Conservation (phyloP, 345 rosid genomes). For the Durio zibethinus region DNA sequence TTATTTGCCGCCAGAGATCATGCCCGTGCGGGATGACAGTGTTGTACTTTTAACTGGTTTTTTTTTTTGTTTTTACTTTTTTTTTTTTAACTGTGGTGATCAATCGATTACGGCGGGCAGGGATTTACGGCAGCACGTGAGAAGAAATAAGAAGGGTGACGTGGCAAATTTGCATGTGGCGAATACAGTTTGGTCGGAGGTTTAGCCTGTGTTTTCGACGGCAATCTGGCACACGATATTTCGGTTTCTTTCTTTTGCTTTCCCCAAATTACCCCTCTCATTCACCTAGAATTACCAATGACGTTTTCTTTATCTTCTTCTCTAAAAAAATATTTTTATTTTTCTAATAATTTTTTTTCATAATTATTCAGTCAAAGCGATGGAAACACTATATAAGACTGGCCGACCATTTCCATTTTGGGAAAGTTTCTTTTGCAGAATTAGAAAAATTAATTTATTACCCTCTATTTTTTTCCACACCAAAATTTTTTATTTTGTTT, state of each 20-base stretch:
- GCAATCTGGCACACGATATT: conserved; percentile 22
- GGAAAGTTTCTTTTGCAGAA: too few species aligned
- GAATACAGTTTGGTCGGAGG: conserved; percentile 9
- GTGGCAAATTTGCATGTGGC: conserved; percentile 14
- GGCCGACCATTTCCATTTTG: too few species aligned
- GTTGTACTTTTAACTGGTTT: background rate
- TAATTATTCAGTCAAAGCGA: too few species aligned
- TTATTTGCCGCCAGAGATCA: background rate
- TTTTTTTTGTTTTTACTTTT: too few species aligned
- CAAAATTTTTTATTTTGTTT: too few species aligned
- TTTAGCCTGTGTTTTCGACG: conserved; percentile 29
- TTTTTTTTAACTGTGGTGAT: background rate
- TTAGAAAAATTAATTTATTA: too few species aligned
- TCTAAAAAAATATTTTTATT: too few species aligned
- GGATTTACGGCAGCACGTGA: conserved; percentile 6
- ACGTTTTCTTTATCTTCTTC: background rate
- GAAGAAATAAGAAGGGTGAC: background rate
- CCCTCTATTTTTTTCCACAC: too few species aligned
- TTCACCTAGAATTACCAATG: background rate
- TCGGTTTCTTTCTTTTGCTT: background rate
- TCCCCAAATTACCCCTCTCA: background rate
- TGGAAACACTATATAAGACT: too few species aligned
- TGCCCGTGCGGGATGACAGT: background rate
- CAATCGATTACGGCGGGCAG: background rate
- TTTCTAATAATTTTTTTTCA: too few species aligned